These are phyloP conservation scores for Calonectria montana DNA, from an alignment of 2,329 filamentous ascomycete species.

Conservation along the genomic window DNA sequence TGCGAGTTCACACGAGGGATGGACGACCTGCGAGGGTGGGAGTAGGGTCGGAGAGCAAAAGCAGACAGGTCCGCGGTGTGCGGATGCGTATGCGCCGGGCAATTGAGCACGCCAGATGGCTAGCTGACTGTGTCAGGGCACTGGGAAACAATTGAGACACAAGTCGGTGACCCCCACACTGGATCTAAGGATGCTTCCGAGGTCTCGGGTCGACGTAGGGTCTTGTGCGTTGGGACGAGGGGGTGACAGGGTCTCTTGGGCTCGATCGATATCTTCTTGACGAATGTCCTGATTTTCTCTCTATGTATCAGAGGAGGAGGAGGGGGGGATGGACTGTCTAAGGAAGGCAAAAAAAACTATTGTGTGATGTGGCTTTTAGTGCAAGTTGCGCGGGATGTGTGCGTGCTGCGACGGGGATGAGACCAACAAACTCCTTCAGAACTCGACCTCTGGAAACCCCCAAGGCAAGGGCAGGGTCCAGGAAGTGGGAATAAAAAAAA, in stretches of 20 bases:
- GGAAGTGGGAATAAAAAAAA: not conserved
- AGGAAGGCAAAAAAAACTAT: constrained; percentile 1
- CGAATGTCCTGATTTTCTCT: constrained; percentile 4
- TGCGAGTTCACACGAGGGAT: constrained; percentile 4
- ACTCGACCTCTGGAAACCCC: not conserved
- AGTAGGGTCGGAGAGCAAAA: not conserved
- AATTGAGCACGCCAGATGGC: not conserved
- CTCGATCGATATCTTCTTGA: not conserved
- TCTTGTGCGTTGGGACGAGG: not conserved
- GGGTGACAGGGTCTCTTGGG: not conserved
- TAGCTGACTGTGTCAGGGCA: constrained; percentile 11
- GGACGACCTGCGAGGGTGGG: not conserved
- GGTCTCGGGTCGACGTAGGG: constrained; percentile 9
- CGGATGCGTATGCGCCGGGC: not conserved
- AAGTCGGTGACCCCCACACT: constrained; percentile 11
- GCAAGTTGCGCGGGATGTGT: constrained; percentile 8
- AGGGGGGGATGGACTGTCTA: constrained; percentile 2
- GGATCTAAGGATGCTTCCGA: constrained; percentile 7
- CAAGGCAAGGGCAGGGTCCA: not conserved
- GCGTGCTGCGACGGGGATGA: constrained; percentile 10
- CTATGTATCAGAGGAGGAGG: constrained; percentile 5
- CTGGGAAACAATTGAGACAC: constrained; percentile 12
- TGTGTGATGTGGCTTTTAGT: constrained; percentile 13
- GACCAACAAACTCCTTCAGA: not conserved
- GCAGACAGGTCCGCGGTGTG: not conserved